Base-by-base conservation (phyloP, 2,329 filamentous ascomycete genomes). In the Penicillium sp. region DNA sequence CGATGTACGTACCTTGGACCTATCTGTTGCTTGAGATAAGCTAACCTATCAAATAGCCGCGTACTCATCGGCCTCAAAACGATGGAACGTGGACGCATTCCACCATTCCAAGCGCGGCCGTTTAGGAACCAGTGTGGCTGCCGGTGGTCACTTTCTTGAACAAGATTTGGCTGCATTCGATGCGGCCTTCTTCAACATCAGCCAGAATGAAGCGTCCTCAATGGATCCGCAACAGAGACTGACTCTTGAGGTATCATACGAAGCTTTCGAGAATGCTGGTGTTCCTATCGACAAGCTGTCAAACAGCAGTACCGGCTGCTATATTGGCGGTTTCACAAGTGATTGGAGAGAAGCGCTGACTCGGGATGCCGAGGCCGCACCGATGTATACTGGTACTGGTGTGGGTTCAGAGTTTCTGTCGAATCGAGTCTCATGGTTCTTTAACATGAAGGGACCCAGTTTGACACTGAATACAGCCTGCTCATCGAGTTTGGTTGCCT, bases 361-460 rank as follows among this genome's bases (percentile, higher is more conserved):
- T 62, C 51, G 23, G 17, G 75, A 78, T 61, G 41, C 64, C 1
- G 70, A 74, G 49, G 35, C 56, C 15, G 51, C 60, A 38, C 52
- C 50, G 9, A 57, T 38, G 21, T 31, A 64, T 29, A 7, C 23
- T 55, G 19, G 64, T 64, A 41, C 63, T 19, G 60, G 64, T 1
- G 69, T 67, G 0, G 71, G 70, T 2, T 58, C 52, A 23, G 64
- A 60, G 1, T 72, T 78, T 46, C 59, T 75, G 3, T 70, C 76
- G 1, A 77, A 76, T 31, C 71, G 76, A 59, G 51, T 72, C 9
- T 66, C 61, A 5, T 69, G 63, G 61, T 69, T 69, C 38, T 72
- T 73, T 47, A 68, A 78, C 47, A 60, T 73, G 3, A 61, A 60
- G 15, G 76, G 75, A 0, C 74, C 75, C 1, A 71, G 69, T 41